These are phyloP conservation scores for Torulaspora franciscae DNA, from an alignment of 805 yeast genomes.

Conservation along the genomic window DNA sequence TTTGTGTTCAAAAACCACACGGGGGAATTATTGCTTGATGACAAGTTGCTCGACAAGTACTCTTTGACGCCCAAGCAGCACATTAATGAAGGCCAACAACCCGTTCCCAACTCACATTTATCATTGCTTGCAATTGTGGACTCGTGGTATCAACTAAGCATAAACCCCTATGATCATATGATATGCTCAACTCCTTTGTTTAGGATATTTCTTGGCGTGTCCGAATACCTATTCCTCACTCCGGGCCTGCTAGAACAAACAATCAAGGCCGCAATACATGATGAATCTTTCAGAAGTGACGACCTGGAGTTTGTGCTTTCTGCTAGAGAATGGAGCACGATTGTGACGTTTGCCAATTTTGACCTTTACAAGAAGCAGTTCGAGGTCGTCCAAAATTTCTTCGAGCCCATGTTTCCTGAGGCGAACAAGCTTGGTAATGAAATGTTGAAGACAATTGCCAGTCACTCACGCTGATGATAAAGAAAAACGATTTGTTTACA, in stretches of 20 bases:
- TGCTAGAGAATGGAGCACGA: constrained; percentile 79
- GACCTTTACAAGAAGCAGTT: constrained; percentile 66
- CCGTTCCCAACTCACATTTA: constrained; percentile 76
- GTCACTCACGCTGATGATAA: constrained; percentile 7
- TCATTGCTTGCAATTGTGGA: constrained; percentile 88
- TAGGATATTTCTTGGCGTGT: constrained; percentile 87
- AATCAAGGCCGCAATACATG: constrained; percentile 62
- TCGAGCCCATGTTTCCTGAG: constrained; percentile 79
- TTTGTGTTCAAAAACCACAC: constrained; percentile 68
- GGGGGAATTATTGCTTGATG: constrained; percentile 66
- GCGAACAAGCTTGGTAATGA: constrained; percentile 88
- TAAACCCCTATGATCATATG: constrained; percentile 93
- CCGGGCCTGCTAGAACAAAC: constrained; percentile 80
- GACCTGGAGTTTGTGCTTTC: constrained; percentile 91
- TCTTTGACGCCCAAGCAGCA: constrained; percentile 62
- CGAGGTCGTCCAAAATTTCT: constrained; percentile 76
- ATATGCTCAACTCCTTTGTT: constrained; percentile 93
- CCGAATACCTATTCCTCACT: constrained; percentile 84
- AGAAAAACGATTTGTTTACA: constrained; percentile 1
- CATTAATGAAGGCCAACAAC: constrained; percentile 10
- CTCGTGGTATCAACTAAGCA: constrained; percentile 80
- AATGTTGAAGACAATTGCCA: constrained; percentile 73
- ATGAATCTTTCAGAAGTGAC: constrained; percentile 72
- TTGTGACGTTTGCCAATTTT: constrained; percentile 72
- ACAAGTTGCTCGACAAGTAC: constrained; percentile 68